These are phyloP conservation scores for Luvunga scandens DNA, from an alignment of 345 rosid genomes.

Conservation along the genomic window DNA sequence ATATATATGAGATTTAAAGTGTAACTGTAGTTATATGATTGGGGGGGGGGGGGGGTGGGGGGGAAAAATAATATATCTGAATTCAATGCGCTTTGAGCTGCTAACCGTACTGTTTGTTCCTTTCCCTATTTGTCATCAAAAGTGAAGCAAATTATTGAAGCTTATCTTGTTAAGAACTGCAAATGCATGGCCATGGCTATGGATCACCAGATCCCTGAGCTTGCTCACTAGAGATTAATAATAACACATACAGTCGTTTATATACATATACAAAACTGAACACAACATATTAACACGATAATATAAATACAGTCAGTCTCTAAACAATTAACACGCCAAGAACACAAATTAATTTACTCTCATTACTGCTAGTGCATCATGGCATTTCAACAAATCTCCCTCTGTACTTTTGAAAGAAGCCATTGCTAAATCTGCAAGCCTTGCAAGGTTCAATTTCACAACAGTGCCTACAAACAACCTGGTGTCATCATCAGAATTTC, in stretches of 20 bases:
- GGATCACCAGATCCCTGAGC: background rate
- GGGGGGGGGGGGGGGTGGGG: too few species aligned
- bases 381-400: background rate
- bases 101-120: too few species aligned
- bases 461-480: constrained; percentile 10
- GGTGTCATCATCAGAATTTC: constrained; percentile 13
- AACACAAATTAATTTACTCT: background rate
- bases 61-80: too few species aligned
- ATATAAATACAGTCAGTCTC: background rate
- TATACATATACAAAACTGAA: background rate
- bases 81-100: too few species aligned
- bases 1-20: too few species aligned
- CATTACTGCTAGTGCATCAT: background rate
- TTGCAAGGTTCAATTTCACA: constrained; percentile 14
- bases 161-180: too few species aligned
- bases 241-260: background rate
- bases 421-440: constrained; percentile 7
- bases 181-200: too few species aligned
- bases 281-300: too few species aligned
- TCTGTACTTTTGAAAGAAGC: background rate
- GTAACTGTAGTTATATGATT: too few species aligned
- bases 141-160: too few species aligned
- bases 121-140: too few species aligned
- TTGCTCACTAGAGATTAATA: background rate
- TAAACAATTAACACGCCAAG: background rate